phyloP scores from a whole-genome alignment of 352 stramenopile genomes.

The Phytophthora hybrid region DNA sequence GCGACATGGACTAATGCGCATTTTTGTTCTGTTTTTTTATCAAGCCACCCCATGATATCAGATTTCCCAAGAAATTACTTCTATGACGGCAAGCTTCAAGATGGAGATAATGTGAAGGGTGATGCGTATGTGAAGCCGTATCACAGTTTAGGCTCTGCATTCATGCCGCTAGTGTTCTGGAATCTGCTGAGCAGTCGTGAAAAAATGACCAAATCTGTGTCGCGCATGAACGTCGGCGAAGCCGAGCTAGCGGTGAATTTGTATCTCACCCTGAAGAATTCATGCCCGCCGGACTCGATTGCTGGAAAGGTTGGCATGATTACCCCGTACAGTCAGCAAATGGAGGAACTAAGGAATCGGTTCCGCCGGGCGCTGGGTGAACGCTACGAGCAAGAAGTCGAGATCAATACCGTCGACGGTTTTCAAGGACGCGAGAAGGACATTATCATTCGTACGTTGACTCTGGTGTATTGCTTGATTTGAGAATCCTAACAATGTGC shows the following conservation, averaged over 20 bases:
- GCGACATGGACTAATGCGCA: constrained; percentile 8
- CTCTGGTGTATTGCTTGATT: background rate
- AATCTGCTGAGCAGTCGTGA: constrained; percentile 85
- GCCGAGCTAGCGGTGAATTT: constrained; percentile 88
- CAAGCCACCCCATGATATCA: constrained; percentile 85
- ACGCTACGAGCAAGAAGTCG: constrained; percentile 81
- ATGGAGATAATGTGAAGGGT: constrained; percentile 82
- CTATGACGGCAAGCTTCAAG: constrained; percentile 85
- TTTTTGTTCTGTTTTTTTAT: constrained; percentile 2
- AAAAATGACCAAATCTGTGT: constrained; percentile 76
- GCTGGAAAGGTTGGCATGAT: constrained; percentile 90
- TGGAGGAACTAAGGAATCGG: constrained; percentile 79
- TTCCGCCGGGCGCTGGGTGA: constrained; percentile 74
- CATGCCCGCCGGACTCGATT: constrained; percentile 78
- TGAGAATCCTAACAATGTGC: constrained; percentile 22
- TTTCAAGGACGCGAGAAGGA: constrained; percentile 94
- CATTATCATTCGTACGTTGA: constrained; percentile 88
- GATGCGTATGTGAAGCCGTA: constrained; percentile 78
- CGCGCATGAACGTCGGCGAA: constrained; percentile 82
- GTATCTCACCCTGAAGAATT: constrained; percentile 89
- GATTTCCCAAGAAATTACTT: constrained; percentile 89
- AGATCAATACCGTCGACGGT: constrained; percentile 94
- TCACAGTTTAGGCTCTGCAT: constrained; percentile 76
- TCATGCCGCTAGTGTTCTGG: constrained; percentile 88
- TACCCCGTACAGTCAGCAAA: constrained; percentile 91